phyloP scores from a whole-genome alignment of 2,329 filamentous ascomycete genomes.

The Bipolaris victoriae region DNA sequence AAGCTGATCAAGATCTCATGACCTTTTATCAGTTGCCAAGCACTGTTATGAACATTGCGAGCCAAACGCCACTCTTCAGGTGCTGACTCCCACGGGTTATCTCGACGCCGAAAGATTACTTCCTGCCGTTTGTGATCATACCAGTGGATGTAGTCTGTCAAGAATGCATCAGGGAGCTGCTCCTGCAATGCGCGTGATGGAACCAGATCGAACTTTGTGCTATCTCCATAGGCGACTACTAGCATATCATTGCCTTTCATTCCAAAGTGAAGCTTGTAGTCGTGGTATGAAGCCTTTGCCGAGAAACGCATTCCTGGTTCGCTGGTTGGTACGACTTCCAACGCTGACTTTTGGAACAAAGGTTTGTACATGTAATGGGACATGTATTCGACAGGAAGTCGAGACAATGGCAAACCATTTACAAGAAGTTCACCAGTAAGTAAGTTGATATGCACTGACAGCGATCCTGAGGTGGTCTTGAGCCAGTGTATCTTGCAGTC shows the following conservation, averaged over 20 bases:
- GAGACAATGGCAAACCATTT: slow-evolving; percentile 57
- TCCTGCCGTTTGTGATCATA: slow-evolving; percentile 8
- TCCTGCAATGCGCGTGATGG: slow-evolving; percentile 38
- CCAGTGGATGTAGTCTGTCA: slow-evolving; percentile 29
- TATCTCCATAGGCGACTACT: slow-evolving; percentile 22
- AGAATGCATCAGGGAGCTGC: slow-evolving; percentile 42
- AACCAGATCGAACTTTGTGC: slow-evolving; percentile 39
- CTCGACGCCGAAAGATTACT: slow-evolving; percentile 19
- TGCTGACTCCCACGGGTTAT: slow-evolving; percentile 13
- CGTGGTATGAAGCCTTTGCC: slow-evolving; percentile 31
- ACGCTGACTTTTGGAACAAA: slow-evolving; percentile 51
- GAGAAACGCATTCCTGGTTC: slow-evolving; percentile 53
- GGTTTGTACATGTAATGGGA: slow-evolving; percentile 48
- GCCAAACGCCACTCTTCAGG: slow-evolving; percentile 25
- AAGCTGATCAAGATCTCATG: slow-evolving; percentile 12
- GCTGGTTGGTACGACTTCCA: slow-evolving; percentile 55
- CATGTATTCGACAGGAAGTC: slow-evolving; percentile 57
- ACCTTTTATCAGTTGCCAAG: slow-evolving; percentile 25
- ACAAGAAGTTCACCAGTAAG: slow-evolving; percentile 61
- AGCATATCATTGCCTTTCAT: slow-evolving; percentile 32
- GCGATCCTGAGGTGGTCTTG: slow-evolving; percentile 17
- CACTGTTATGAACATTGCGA: background rate
- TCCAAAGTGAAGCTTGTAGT: slow-evolving; percentile 48
- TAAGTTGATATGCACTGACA: slow-evolving; percentile 54
- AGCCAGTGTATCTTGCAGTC: slow-evolving; percentile 43